These are phyloP conservation scores for Fusarium azukiicola DNA, from an alignment of 2,329 filamentous ascomycete genomes.

Conservation along the genomic window DNA sequence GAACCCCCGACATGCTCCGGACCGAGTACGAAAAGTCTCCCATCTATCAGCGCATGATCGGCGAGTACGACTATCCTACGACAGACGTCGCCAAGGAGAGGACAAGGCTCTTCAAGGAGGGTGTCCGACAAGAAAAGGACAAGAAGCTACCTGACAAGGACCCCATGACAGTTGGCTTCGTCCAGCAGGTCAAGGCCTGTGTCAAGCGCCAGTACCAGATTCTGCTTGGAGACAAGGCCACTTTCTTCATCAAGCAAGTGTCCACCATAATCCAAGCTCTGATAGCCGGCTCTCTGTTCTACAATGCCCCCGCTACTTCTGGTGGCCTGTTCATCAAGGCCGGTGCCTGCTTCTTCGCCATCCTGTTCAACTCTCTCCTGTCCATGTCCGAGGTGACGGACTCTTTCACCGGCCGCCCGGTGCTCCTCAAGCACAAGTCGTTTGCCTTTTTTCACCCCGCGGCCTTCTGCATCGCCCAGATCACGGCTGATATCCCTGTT, in stretches of 20 bases:
- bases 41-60: conserved; percentile 72
- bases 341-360: conserved; percentile 82
- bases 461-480: conserved; percentile 78
- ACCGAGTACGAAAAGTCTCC: conserved; percentile 73
- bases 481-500: conserved; percentile 76
- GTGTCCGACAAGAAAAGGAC: conserved; percentile 76
- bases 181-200: conserved; percentile 76
- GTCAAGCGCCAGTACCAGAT: conserved; percentile 83
- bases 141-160: conserved; percentile 74
- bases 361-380: conserved; percentile 81
- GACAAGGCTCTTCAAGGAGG: conserved; percentile 76
- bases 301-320: conserved; percentile 78
- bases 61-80: conserved; percentile 78
- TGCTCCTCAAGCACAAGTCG: conserved; percentile 78
- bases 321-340: conserved; percentile 82
- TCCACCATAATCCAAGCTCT: conserved; percentile 79
- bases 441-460: conserved; percentile 80
- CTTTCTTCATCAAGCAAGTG: conserved; percentile 81
- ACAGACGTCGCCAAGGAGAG: conserved; percentile 69
- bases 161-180: conserved; percentile 76
- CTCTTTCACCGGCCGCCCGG: conserved; percentile 79
- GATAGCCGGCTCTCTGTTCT: conserved; percentile 84
- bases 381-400: conserved; percentile 84
- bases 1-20: conserved; percentile 68
- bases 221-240: conserved; percentile 82